phyloP scores from a whole-genome alignment of 2,329 filamentous ascomycete species.

The Talaromyces sp. region DNA sequence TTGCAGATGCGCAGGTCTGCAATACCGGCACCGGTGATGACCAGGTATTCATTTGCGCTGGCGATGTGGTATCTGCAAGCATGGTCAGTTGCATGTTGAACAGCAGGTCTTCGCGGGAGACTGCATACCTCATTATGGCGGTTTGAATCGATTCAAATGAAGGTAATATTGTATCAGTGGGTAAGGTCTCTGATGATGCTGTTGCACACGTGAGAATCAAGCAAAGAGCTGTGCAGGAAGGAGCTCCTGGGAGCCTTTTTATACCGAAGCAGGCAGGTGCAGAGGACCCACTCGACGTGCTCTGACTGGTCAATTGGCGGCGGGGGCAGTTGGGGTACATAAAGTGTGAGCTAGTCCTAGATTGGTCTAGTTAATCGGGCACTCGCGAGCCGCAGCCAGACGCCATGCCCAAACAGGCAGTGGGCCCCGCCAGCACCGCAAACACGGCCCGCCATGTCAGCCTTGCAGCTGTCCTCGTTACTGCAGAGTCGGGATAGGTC shows the following conservation, averaged over 20 bases:
- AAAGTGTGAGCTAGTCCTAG: neutral
- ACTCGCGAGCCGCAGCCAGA: neutral
- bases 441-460: neutral
- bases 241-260: neutral
- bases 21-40: conserved; percentile 74
- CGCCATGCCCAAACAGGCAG: neutral
- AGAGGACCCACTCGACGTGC: neutral
- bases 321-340: neutral
- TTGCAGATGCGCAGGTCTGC: conserved; percentile 71
- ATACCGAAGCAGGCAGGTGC: neutral
- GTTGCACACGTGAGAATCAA: neutral
- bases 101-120: neutral
- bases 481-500: neutral
- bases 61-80: conserved; percentile 60
- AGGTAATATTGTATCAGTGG: neutral
- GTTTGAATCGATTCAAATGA: neutral
- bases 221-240: neutral
- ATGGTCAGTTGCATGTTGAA: neutral
- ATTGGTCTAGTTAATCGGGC: neutral
- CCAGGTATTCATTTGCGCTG: conserved; percentile 76
- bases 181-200: neutral
- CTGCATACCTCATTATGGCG: neutral
- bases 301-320: neutral
- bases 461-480: neutral
- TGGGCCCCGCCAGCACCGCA: neutral